These are phyloP conservation scores for Phoma sp. DNA, from an alignment of 2,329 filamentous ascomycete species.

Conservation along the genomic window DNA sequence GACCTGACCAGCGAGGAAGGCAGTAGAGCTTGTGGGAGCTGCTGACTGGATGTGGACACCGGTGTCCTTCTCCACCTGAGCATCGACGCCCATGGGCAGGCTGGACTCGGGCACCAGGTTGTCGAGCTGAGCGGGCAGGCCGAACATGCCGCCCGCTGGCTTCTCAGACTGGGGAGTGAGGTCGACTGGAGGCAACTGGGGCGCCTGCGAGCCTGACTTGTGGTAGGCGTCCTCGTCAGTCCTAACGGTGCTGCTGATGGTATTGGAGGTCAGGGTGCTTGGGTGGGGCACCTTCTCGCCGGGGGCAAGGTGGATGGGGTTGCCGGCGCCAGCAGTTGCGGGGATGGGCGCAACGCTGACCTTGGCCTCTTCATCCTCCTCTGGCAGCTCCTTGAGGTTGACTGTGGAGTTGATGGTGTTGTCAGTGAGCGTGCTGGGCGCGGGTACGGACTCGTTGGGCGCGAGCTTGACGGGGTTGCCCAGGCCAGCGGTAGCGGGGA, in stretches of 20 bases:
- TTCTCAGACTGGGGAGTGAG: constrained; percentile 51
- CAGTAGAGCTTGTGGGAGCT: constrained; percentile 54
- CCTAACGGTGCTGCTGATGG: constrained; percentile 66
- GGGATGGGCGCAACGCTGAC: constrained; percentile 66
- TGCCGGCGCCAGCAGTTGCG: constrained; percentile 66
- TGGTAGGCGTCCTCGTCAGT: constrained; percentile 85
- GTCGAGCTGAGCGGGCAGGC: constrained; percentile 58
- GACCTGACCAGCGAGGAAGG: constrained; percentile 53
- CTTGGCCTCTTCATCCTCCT: constrained; percentile 38
- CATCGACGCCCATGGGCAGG: constrained; percentile 68
- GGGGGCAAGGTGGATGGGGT: constrained; percentile 79
- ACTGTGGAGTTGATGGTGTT: constrained; percentile 73
- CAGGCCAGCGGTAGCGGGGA: constrained; percentile 62
- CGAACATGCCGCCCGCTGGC: constrained; percentile 54
- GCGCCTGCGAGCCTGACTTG: constrained; percentile 68
- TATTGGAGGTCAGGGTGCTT: constrained; percentile 68
- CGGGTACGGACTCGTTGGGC: constrained; percentile 81
- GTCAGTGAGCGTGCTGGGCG: constrained; percentile 65
- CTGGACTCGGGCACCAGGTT: constrained; percentile 83
- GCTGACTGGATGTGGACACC: constrained; percentile 52
- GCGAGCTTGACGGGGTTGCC: constrained; percentile 82
- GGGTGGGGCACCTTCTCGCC: constrained; percentile 80
- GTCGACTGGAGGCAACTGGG: constrained; percentile 54
- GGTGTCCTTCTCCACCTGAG: constrained; percentile 47
- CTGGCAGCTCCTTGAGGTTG: constrained; percentile 41